These are phyloP conservation scores for Termitomyces sp. DNA, from an alignment of 768 basidiomycete species.

Conservation along the genomic window DNA sequence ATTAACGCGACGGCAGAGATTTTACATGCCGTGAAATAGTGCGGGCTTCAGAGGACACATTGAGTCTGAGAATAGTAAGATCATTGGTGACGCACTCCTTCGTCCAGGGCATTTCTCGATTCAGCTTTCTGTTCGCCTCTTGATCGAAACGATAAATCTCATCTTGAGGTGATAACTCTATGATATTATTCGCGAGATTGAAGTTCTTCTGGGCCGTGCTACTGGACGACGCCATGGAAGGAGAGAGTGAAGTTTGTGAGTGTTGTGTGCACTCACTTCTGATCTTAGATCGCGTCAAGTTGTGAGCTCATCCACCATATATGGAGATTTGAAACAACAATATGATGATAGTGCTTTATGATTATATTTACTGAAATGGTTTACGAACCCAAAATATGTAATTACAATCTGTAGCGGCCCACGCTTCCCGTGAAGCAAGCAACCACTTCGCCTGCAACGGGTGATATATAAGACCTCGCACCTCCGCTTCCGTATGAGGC, in stretches of 20 bases:
- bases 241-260: neutral
- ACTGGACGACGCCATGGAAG: conserved; percentile 25
- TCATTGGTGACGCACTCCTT: conserved; percentile 59
- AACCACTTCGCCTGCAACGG: conserved; percentile 68
- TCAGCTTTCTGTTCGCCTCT: conserved; percentile 61
- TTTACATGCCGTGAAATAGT: conserved; percentile 85
- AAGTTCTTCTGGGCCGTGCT: conserved; percentile 70
- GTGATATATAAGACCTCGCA: conserved; percentile 74
- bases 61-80: neutral
- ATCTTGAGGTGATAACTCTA: conserved; percentile 69
- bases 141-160: conserved; percentile 74
- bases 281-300: neutral
- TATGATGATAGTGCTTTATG: neutral
- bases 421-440: conserved; percentile 55
- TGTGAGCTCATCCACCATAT: too few species aligned
- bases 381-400: conserved; percentile 89
- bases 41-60: conserved; percentile 41
- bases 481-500: conserved; percentile 64
- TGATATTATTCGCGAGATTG: conserved; percentile 63
- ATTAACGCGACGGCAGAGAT: conserved; percentile 94
- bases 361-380: conserved; percentile 27
- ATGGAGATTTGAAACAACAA: too few species aligned
- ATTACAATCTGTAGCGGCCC: conserved; percentile 58
- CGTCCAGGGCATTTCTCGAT: conserved; percentile 74
- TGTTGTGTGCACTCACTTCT: neutral